These are phyloP conservation scores for Aspergillus udagawae DNA, from an alignment of 2,329 filamentous ascomycete genomes.

Conservation along the genomic window DNA sequence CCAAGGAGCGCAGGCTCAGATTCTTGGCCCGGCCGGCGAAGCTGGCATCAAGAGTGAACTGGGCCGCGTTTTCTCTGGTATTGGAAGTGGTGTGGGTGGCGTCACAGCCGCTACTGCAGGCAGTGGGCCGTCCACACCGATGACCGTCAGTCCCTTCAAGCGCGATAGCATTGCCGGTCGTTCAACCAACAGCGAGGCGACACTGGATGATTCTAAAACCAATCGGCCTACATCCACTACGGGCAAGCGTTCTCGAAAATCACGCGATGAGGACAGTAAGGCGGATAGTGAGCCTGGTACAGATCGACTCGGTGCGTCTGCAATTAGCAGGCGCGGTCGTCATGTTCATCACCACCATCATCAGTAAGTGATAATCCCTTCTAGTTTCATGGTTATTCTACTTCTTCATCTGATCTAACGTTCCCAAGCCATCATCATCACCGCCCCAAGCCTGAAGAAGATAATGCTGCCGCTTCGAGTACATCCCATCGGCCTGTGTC, in stretches of 20 bases:
- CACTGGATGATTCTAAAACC: slow-evolving; percentile 38
- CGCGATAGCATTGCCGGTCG: slow-evolving; percentile 47
- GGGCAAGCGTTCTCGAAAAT: slow-evolving; percentile 60
- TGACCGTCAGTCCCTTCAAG: slow-evolving; percentile 49
- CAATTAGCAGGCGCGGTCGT: slow-evolving; percentile 63
- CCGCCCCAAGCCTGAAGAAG: slow-evolving; percentile 51
- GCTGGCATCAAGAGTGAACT: slow-evolving; percentile 93
- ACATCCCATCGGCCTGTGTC: slow-evolving; percentile 23
- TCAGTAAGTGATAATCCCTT: slow-evolving; percentile 42
- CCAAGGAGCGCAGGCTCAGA: slow-evolving; percentile 80
- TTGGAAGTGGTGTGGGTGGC: slow-evolving; percentile 65
- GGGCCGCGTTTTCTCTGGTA: slow-evolving; percentile 91
- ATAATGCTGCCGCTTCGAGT: slow-evolving; percentile 24
- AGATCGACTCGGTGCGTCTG: slow-evolving; percentile 57
- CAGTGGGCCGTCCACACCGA: slow-evolving; percentile 53
- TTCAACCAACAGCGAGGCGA: slow-evolving; percentile 36
- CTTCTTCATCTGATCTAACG: neutral
- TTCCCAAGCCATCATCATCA: slow-evolving; percentile 48
- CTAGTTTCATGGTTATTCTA: neutral
- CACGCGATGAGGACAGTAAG: slow-evolving; percentile 69
- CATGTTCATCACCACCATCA: slow-evolving; percentile 57
- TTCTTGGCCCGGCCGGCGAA: slow-evolving; percentile 73
- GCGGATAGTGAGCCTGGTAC: slow-evolving; percentile 63
- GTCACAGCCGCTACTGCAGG: slow-evolving; percentile 45
- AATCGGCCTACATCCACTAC: slow-evolving; percentile 45